Percentiles rank a stretch among this genome's conserved stretches.
Evolutionary conservation across 257 asterid genomes (phyloP).

Genomic region (Solanum corneliomulleri): DNA sequence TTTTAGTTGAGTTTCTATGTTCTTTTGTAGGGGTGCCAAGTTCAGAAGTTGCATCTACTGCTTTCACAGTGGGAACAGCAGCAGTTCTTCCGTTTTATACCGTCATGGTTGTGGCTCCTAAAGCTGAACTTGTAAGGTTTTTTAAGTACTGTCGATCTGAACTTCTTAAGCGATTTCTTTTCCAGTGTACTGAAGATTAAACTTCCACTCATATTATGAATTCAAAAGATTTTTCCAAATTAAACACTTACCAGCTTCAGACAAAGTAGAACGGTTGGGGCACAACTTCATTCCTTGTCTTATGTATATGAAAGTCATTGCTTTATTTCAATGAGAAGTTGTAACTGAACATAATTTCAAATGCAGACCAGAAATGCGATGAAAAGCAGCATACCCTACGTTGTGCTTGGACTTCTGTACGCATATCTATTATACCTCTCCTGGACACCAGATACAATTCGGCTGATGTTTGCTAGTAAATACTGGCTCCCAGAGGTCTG

Average conservation of each 20-base stretch:
- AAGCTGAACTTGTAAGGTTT: constrained; percentile 44
- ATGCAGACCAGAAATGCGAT: constrained; percentile 58
- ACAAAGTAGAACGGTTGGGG: background rate
- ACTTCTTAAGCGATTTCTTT: background rate
- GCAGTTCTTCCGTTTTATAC: constrained; percentile 88
- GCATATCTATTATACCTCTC: constrained; percentile 59
- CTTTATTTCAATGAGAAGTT: background rate
- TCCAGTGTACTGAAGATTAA: background rate
- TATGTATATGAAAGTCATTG: background rate
- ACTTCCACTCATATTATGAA: background rate
- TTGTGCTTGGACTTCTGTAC: constrained; percentile 55
- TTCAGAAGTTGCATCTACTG: constrained; percentile 58
- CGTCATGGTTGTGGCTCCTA: constrained; percentile 79
- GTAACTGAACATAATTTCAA: background rate
- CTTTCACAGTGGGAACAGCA: constrained; percentile 61
- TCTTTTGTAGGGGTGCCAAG: constrained; percentile 44
- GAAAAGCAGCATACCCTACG: constrained; percentile 54
- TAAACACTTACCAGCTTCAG: background rate
- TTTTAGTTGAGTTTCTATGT: background rate
- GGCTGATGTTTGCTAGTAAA: constrained; percentile 56
- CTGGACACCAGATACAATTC: constrained; percentile 78
- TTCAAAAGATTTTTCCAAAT: background rate
- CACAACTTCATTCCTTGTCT: background rate
- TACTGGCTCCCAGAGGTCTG: constrained; percentile 89
- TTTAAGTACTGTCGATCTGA: background rate